These are phyloP conservation scores for Dissoconium aciculare DNA, from an alignment of 2,329 filamentous ascomycete species.

Conservation along the genomic window DNA sequence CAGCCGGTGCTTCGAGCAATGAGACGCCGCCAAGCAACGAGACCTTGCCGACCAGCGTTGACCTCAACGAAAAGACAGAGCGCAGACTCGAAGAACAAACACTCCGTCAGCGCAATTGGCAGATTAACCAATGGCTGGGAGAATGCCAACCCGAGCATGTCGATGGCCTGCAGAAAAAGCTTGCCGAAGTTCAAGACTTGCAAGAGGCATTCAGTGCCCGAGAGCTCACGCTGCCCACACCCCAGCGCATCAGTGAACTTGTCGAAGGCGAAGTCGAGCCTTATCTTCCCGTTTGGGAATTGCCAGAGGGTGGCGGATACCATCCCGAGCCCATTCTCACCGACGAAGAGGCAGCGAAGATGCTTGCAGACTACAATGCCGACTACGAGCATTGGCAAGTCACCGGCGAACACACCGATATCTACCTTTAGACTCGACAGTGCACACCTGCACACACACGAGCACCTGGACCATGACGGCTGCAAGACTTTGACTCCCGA, in stretches of 20 bases:
- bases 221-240: too few species aligned
- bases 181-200: background rate
- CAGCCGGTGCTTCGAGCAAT: too few species aligned
- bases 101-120: background rate
- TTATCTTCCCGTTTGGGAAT: background rate
- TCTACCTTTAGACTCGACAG: background rate
- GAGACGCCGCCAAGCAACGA: too few species aligned
- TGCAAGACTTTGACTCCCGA: slow-evolving; percentile 1
- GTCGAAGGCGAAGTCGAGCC: background rate
- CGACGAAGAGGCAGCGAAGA: background rate
- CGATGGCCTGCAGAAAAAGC: background rate
- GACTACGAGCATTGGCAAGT: background rate
- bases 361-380: background rate
- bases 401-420: background rate
- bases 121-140: background rate
- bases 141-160: background rate
- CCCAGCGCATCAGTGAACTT: background rate
- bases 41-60: too few species aligned
- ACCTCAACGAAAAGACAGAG: background rate
- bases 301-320: background rate
- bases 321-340: background rate
- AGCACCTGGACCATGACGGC: too few species aligned
- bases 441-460: too few species aligned
- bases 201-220: background rate
- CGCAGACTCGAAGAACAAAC: background rate